Conservation (phyloP, 371 early-diverging fungal species). For the Mucor sp. region DNA sequence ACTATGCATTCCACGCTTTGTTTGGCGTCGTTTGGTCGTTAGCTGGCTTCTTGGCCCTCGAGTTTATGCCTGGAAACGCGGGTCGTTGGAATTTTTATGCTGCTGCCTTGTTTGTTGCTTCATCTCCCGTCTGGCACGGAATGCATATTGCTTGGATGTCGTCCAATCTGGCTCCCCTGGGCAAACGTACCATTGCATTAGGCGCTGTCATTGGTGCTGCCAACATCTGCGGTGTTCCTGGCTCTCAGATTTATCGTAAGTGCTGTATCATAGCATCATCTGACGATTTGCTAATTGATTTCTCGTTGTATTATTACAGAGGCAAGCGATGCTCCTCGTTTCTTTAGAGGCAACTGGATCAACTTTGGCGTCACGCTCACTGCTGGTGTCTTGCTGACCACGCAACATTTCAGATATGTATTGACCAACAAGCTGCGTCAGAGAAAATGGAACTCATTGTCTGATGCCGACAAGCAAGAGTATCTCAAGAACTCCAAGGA, state of each 20-base stretch:
- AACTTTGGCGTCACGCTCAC: conserved; percentile 17
- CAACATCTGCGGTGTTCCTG: conserved; percentile 47
- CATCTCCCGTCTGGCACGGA: conserved; percentile 47
- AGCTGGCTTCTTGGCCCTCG: conserved; percentile 45
- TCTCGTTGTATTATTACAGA: background rate
- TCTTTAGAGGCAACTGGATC: conserved; percentile 43
- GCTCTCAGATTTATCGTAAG: conserved; percentile 41
- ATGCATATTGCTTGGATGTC: conserved; percentile 60
- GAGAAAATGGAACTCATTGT: conserved; percentile 32
- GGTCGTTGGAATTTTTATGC: conserved; percentile 43
- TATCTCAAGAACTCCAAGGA: conserved; percentile 33
- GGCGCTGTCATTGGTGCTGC: conserved; percentile 49
- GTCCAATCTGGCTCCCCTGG: conserved; percentile 49
- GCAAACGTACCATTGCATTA: conserved; percentile 50
- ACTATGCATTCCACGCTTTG: conserved; percentile 49
- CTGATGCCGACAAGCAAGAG: conserved; percentile 28
- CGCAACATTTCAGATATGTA: conserved; percentile 28
- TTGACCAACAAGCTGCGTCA: conserved; percentile 35
- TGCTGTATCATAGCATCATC: background rate
- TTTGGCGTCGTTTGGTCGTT: conserved; percentile 43
- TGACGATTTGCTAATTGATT: background rate
- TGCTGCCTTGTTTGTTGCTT: conserved; percentile 16
- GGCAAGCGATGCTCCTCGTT: conserved; percentile 38
- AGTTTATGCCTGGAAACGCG: conserved; percentile 36
- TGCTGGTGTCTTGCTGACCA: conserved; percentile 15